A percentile compares a stretch with the other conserved stretches of the same genome.
phyloP scores from a whole-genome alignment of 805 yeast species.

The Starmerella sirachaensis region DNA sequence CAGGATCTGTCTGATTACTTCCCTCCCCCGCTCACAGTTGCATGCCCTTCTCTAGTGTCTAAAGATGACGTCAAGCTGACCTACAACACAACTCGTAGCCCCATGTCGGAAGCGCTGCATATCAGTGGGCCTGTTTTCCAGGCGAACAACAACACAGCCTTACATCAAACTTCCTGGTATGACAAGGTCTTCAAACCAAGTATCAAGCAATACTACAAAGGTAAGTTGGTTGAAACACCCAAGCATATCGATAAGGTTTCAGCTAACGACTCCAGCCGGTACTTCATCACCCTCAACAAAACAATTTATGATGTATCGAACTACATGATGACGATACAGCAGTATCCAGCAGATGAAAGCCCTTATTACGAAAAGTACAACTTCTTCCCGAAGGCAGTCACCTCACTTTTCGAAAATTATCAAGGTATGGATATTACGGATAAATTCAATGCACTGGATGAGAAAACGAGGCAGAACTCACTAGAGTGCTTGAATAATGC shows the following conservation, averaged over 20 bases:
- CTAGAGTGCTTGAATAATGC: conserved; percentile 30
- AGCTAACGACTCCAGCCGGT: conserved; percentile 20
- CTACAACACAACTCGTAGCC: conserved; percentile 26
- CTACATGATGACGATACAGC: conserved; percentile 28
- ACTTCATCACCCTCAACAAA: conserved; percentile 28
- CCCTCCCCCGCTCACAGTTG: conserved; percentile 32
- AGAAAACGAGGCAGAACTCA: conserved; percentile 21
- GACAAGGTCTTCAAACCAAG: conserved; percentile 28
- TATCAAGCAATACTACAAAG: conserved; percentile 29
- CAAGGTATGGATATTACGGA: conserved; percentile 31
- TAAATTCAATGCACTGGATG: conserved; percentile 23
- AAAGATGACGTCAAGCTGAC: conserved; percentile 25
- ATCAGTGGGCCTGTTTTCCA: conserved; percentile 26
- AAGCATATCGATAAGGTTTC: conserved; percentile 23
- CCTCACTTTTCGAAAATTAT: conserved; percentile 25
- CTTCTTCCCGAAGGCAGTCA: conserved; percentile 28
- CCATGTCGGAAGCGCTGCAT: conserved; percentile 27
- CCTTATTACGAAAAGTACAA: conserved; percentile 25
- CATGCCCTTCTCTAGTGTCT: conserved; percentile 31
- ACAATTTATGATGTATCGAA: conserved; percentile 31
- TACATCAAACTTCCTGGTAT: conserved; percentile 31
- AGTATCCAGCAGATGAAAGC: conserved; percentile 22
- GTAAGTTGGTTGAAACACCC: conserved; percentile 28
- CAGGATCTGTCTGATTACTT: conserved; percentile 31
- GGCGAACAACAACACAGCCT: conserved; percentile 25